A percentile compares a stretch with the other conserved stretches of the same genome.
Conservation (phyloP, 2,329 filamentous ascomycete genomes). For the Diplodia seriata region DNA sequence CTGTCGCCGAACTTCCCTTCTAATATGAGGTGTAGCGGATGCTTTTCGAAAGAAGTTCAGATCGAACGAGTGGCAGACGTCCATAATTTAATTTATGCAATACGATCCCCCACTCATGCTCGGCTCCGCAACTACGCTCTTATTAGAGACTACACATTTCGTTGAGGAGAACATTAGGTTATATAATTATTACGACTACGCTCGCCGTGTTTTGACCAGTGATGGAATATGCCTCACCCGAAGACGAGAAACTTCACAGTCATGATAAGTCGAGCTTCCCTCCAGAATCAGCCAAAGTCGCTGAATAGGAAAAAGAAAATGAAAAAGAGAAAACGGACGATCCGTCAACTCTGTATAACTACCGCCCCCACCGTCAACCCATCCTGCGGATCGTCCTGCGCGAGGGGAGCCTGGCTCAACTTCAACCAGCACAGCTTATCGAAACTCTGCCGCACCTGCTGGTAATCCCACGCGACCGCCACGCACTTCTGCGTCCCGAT, state of each 20-base stretch:
- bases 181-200: too few relatives aligned
- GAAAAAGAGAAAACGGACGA: not conserved
- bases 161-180: not conserved
- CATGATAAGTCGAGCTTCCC: too few relatives aligned
- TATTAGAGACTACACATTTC: not conserved
- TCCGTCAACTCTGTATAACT: slow-evolving; percentile 16
- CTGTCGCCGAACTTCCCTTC: not conserved
- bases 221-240: too few relatives aligned
- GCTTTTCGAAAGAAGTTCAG: slow-evolving; percentile 7
- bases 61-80: not conserved
- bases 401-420: slow-evolving; percentile 9
- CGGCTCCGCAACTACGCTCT: not conserved
- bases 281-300: not conserved
- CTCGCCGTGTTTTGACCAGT: not conserved
- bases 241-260: too few relatives aligned
- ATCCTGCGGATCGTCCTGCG: slow-evolving; percentile 13
- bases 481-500: slow-evolving; percentile 24
- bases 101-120: not conserved
- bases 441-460: slow-evolving; percentile 26
- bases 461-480: slow-evolving; percentile 25
- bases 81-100: too few relatives aligned
- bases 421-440: slow-evolving; percentile 23
- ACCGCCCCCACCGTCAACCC: slow-evolving; percentile 14
- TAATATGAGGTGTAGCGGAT: slow-evolving; percentile 12
- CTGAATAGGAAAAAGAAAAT: not conserved